A percentile compares a stretch with the other conserved stretches of the same genome.
Conservation (phyloP, 768 basidiomycete genomes). For the Pleurotus platypus region DNA sequence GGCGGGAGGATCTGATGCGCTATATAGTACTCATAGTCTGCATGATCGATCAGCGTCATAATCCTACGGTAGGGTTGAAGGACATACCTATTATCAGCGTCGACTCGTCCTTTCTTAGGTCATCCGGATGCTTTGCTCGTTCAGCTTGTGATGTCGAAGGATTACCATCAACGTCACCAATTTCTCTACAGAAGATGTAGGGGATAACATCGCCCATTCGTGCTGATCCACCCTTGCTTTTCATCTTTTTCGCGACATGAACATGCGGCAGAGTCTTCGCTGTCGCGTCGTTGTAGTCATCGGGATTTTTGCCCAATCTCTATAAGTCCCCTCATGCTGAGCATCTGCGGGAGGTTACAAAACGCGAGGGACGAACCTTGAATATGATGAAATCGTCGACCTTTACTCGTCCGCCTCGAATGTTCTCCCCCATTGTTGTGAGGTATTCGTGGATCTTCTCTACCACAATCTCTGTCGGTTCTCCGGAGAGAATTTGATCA, state of each 20-base stretch:
- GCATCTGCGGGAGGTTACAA: too few species aligned
- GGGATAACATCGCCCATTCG: conserved; percentile 91
- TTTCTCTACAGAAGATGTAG: conserved; percentile 76
- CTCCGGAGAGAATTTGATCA: conserved; percentile 87
- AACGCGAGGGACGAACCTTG: conserved; percentile 58
- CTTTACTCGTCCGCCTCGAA: conserved; percentile 72
- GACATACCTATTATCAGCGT: conserved; percentile 70
- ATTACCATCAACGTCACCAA: conserved; percentile 61
- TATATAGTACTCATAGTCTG: conserved; percentile 92
- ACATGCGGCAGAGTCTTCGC: conserved; percentile 95
- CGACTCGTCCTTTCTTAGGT: conserved; percentile 65
- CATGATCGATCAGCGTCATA: neutral
- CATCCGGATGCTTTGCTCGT: conserved; percentile 90
- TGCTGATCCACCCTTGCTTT: conserved; percentile 75
- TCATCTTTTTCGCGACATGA: conserved; percentile 90
- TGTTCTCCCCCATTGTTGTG: conserved; percentile 66
- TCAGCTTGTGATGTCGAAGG: conserved; percentile 83
- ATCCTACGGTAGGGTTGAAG: neutral
- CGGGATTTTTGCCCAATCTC: conserved; percentile 95
- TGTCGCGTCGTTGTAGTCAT: conserved; percentile 82
- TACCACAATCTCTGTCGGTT: conserved; percentile 84
- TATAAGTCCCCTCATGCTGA: conserved; percentile 22
- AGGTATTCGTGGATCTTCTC: conserved; percentile 93
- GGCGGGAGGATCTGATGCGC: conserved; percentile 91
- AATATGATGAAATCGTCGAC: conserved; percentile 94